Conservation (phyloP, 2,329 filamentous ascomycete species). For the Phyllosticta capitalensis region DNA sequence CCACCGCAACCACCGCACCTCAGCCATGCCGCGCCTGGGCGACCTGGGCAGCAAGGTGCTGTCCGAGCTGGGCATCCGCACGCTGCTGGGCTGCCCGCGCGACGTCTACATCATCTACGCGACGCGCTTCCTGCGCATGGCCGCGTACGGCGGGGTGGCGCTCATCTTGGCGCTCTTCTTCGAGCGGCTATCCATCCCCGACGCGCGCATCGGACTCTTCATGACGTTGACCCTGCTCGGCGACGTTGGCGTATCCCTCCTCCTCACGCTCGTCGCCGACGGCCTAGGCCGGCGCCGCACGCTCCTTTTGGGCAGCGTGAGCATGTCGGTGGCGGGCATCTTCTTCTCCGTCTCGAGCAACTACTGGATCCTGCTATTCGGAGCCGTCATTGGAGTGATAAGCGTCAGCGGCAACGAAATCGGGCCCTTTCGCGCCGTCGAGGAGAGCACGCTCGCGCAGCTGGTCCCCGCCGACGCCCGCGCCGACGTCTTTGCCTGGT, state of each 20-base stretch:
- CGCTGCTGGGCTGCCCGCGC: conserved; percentile 23
- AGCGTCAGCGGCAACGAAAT: conserved; percentile 32
- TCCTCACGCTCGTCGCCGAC: conserved; percentile 30
- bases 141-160: conserved; percentile 27
- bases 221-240: conserved; percentile 32
- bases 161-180: conserved; percentile 31
- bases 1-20: not conserved
- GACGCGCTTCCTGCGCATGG: conserved; percentile 27
- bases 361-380: conserved; percentile 23
- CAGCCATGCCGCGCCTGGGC: not conserved
- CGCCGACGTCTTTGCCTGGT: conserved; percentile 32
- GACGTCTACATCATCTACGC: conserved; percentile 30
- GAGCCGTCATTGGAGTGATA: conserved; percentile 30
- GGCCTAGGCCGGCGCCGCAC: conserved; percentile 24
- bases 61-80: conserved; percentile 20
- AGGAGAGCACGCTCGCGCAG: conserved; percentile 30
- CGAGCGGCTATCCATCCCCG: conserved; percentile 24
- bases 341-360: conserved; percentile 26
- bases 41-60: not conserved
- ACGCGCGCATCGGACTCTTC: conserved; percentile 29
- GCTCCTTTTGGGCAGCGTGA: conserved; percentile 24
- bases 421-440: conserved; percentile 31
- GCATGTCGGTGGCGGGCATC: conserved; percentile 27
- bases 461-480: conserved; percentile 23
- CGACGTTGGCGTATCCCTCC: conserved; percentile 26